These are phyloP conservation scores for Chloromonas sp. DNA, from an alignment of 163 green algal species.

Conservation along the genomic window DNA sequence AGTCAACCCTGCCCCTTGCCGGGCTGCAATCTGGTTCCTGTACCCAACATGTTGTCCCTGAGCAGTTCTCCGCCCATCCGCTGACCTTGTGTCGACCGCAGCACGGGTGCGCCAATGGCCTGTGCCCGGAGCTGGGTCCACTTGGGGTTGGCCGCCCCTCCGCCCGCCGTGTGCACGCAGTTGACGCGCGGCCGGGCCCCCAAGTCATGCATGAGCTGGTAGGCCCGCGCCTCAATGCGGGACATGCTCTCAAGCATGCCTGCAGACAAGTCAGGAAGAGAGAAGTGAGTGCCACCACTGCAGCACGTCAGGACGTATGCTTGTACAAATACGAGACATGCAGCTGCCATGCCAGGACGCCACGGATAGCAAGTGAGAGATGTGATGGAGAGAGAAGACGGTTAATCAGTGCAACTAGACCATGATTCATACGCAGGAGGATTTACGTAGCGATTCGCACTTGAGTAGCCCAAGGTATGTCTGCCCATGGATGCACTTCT, in stretches of 20 bases:
- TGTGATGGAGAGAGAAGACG: background rate
- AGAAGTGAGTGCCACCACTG: too few species aligned
- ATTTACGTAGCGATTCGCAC: too few species aligned
- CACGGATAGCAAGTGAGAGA: background rate
- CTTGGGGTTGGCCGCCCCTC: slow-evolving; percentile 67
- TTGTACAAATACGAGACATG: background rate
- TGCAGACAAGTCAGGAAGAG: slow-evolving; percentile 8
- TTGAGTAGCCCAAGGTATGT: too few species aligned
- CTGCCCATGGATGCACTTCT: too few species aligned
- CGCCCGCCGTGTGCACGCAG: slow-evolving; percentile 63
- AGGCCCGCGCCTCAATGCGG: slow-evolving; percentile 67
- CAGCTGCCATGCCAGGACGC: background rate
- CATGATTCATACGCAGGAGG: too few species aligned
- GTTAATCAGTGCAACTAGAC: too few species aligned
- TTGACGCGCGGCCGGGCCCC: slow-evolving; percentile 44
- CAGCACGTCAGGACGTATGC: background rate
- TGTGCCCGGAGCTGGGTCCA: slow-evolving; percentile 66
- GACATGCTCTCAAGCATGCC: slow-evolving; percentile 81
- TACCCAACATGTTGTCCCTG: too few species aligned
- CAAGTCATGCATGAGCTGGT: slow-evolving; percentile 53
- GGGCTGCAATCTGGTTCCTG: too few species aligned
- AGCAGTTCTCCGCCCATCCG: too few species aligned
- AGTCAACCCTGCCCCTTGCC: too few species aligned
- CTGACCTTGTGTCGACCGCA: slow-evolving; percentile 20
- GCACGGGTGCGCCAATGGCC: slow-evolving; percentile 65